Evolutionary conservation across 2,329 filamentous ascomycete species (phyloP), one percentile per base, ranked within the genome.

Genomic region (Exophiala dermatitidis): DNA sequence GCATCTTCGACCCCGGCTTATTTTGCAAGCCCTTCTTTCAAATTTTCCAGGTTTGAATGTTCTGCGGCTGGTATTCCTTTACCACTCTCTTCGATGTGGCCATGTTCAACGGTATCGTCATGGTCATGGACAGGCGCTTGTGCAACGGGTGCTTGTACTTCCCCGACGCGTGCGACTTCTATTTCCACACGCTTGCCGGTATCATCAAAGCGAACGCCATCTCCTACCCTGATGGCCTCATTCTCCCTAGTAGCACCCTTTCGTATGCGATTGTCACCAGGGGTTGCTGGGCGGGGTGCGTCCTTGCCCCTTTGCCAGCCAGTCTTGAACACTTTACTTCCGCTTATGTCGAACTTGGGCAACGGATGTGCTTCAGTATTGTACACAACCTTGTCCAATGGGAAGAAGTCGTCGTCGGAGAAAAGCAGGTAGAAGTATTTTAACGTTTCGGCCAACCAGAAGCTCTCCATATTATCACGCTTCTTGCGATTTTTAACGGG

Each of bases 341-440:
- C 68, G 4, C 63, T 84, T 69, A 93, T 82, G 65, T 93, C 83
- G 67, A 98, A 98, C 37, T 86, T 77, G 5, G 93, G 93, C 55
- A 98, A 78, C 1, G 88, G 82, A 70, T 98, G 93, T 1, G 90
- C 93, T 73, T 98, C 93, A 1, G 93, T 98, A 69, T 98, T 98
- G 67, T 97, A 83, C 37, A 98, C 90, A 29, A 95, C 77, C 64
- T 90, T 81, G 63, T 93, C 86, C 32, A 98, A 77, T 3, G 54
- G 54, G 36, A 59, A 54, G 48, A 59, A 52, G 34, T 51, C 53
- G 47, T 60, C 77, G 3, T 87, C 83, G 2, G 88, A 90, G 72
- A 98, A 98, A 33, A 98, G 77, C 38, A 98, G 81, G 69, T 95
- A 98, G 68, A 98, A 86, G 69, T 98, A 98, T 72, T 98, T 98